phyloP scores from a whole-genome alignment of 208 protist species.

The Acanthamoeba castellanii region DNA sequence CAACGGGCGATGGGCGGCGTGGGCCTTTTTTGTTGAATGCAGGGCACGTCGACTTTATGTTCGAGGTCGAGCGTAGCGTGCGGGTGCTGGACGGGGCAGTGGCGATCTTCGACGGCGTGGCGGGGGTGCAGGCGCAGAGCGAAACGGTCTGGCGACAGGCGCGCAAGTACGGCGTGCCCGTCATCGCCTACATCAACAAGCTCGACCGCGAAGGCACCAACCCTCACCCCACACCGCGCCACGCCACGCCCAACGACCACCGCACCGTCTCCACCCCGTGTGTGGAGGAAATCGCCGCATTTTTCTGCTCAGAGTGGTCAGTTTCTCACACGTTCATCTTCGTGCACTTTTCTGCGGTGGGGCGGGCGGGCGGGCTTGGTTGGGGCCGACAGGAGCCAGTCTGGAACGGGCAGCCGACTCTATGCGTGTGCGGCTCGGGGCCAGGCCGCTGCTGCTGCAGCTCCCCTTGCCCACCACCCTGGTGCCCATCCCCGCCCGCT shows the following conservation, averaged over 20 bases:
- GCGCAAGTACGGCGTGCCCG: conserved; percentile 86
- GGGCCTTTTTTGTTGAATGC: not conserved
- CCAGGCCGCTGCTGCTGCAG: conserved; percentile 93
- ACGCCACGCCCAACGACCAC: too few species aligned
- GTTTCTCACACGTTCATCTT: too few species aligned
- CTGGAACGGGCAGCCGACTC: conserved; percentile 90
- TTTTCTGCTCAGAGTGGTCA: too few species aligned
- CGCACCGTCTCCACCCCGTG: too few species aligned
- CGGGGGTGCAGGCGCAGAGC: conserved; percentile 93
- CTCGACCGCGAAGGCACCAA: conserved; percentile 95
- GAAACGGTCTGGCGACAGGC: conserved; percentile 80
- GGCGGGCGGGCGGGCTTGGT: too few species aligned
- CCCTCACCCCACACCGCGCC: too few species aligned
- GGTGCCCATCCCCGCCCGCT: not conserved
- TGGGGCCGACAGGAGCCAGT: conserved; percentile 85
- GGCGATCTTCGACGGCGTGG: conserved; percentile 96
- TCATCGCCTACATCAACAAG: conserved; percentile 96
- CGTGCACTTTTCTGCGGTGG: not conserved
- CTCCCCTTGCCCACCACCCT: conserved; percentile 86
- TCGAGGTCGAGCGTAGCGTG: conserved; percentile 97
- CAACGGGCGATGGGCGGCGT: not conserved
- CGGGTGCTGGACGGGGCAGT: conserved; percentile 97
- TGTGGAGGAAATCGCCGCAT: too few species aligned
- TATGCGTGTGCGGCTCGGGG: conserved; percentile 91
- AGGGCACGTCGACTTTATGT: conserved; percentile 97